Percentiles rank a stretch among this genome's conserved stretches.
phyloP scores from a whole-genome alignment of 306 rosid genomes.

The Pueraria montana region DNA sequence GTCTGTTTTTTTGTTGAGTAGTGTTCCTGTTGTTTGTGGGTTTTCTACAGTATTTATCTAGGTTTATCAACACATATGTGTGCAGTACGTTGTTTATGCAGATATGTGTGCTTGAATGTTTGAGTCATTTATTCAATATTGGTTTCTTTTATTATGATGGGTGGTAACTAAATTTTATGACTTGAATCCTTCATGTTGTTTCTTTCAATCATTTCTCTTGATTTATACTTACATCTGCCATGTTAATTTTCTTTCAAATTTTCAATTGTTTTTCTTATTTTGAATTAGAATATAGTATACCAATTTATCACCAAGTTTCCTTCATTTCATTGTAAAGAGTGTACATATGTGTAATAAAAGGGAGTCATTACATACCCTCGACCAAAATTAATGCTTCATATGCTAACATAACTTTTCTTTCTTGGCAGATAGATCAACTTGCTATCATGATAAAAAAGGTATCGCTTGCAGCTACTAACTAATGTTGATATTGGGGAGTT shows the following conservation, averaged over 20 bases:
- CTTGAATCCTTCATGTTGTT: slow-evolving; percentile 25
- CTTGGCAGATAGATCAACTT: slow-evolving; percentile 80
- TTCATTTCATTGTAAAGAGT: slow-evolving; percentile 18
- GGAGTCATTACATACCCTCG: slow-evolving; percentile 5
- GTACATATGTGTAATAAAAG: background rate
- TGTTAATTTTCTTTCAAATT: background rate
- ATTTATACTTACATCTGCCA: slow-evolving; percentile 2
- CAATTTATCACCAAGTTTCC: slow-evolving; percentile 39
- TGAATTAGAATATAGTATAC: slow-evolving; percentile 5
- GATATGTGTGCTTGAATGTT: background rate
- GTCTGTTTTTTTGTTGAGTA: slow-evolving; percentile 26
- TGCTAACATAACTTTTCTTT: slow-evolving; percentile 46
- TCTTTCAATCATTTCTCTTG: slow-evolving; percentile 28
- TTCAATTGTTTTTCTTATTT: slow-evolving; percentile 36
- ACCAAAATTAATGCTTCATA: slow-evolving; percentile 21
- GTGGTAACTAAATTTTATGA: slow-evolving; percentile 5
- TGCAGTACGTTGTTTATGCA: background rate
- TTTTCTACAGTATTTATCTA: background rate
- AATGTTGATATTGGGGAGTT: slow-evolving; percentile 37
- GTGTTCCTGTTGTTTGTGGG: slow-evolving; percentile 10
- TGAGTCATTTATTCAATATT: slow-evolving; percentile 20
- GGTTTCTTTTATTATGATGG: slow-evolving; percentile 20
- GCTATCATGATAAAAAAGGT: slow-evolving; percentile 82
- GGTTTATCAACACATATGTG: slow-evolving; percentile 9
- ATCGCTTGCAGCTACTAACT: slow-evolving; percentile 41